Evolutionary conservation across 345 rosid genomes (phyloP).

Genomic region (Excoecaria cochinchinensis): DNA sequence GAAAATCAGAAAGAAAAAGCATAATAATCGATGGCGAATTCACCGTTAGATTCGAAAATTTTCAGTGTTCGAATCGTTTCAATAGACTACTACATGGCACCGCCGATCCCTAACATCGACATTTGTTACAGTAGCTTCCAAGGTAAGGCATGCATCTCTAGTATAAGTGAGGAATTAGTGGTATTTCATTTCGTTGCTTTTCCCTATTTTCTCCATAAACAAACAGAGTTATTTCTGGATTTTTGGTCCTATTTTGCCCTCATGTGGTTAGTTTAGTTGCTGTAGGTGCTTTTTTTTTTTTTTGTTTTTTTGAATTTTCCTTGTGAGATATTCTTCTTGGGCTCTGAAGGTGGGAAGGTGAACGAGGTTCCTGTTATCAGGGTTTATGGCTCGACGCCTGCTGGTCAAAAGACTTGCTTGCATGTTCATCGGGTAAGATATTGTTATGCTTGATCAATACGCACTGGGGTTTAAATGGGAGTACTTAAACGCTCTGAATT

Average conservation of each 20-base stretch:
- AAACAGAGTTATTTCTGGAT: background rate
- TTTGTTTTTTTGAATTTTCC: too few relatives aligned
- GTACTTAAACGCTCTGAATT: background rate
- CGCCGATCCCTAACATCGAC: conserved; percentile 71
- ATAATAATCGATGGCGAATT: conserved; percentile 37
- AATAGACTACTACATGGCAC: conserved; percentile 80
- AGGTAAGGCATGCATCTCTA: conserved; percentile 32
- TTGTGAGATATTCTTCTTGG: background rate
- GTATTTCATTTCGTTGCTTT: too few relatives aligned
- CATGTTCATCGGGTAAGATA: conserved; percentile 71
- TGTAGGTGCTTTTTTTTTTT: background rate
- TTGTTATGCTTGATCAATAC: background rate
- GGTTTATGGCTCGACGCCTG: conserved; percentile 85
- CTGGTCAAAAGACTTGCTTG: conserved; percentile 93
- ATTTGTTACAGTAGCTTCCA: conserved; percentile 80
- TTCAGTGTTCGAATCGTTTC: conserved; percentile 84
- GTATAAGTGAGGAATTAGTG: background rate
- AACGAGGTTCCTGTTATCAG: conserved; percentile 84
- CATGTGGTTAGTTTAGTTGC: background rate
- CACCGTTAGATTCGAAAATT: conserved; percentile 46
- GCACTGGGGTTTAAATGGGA: background rate
- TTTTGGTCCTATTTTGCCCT: background rate
- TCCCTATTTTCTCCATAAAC: too few relatives aligned
- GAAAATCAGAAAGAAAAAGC: background rate
- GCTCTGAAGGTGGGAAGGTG: conserved; percentile 66